phyloP scores from a whole-genome alignment of 2,329 filamentous ascomycete genomes.

The Emydomyces testavorans region DNA sequence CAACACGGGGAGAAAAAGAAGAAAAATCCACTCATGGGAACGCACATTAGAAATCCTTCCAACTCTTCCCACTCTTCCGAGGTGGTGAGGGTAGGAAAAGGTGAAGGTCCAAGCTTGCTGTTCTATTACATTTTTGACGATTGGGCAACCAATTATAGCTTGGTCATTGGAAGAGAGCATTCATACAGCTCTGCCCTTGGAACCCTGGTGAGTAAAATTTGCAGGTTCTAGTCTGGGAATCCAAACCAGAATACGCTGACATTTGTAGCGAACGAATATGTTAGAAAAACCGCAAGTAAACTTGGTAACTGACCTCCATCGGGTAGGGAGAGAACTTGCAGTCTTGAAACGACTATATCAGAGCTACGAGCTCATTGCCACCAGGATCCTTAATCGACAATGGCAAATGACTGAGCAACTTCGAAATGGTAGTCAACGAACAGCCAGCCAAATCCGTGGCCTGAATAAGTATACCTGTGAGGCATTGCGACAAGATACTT shows the following conservation, averaged over 20 bases:
- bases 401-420: slow-evolving; percentile 30
- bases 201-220: slow-evolving; percentile 33
- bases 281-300: slow-evolving; percentile 39
- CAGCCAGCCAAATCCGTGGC: slow-evolving; percentile 2
- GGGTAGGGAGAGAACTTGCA: slow-evolving; percentile 49
- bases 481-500: slow-evolving; percentile 1
- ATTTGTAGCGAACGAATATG: slow-evolving; percentile 42
- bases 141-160: slow-evolving; percentile 51
- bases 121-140: slow-evolving; percentile 60
- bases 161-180: slow-evolving; percentile 48
- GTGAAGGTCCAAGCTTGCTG: slow-evolving; percentile 49
- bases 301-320: slow-evolving; percentile 44
- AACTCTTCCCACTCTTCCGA: slow-evolving; percentile 22
- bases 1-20: slow-evolving; percentile 38
- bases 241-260: neutral
- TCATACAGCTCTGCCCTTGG: slow-evolving; percentile 41
- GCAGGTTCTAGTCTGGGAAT: neutral
- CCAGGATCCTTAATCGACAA: slow-evolving; percentile 46
- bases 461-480: slow-evolving; percentile 4
- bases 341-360: slow-evolving; percentile 52
- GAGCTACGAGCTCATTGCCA: slow-evolving; percentile 51
- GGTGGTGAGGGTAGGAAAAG: slow-evolving; percentile 29
- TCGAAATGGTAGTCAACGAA: slow-evolving; percentile 17
- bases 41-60: slow-evolving; percentile 33
- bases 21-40: slow-evolving; percentile 41